These are phyloP conservation scores for Penicillium thymicola DNA, from an alignment of 2,329 filamentous ascomycete species.

Conservation along the genomic window DNA sequence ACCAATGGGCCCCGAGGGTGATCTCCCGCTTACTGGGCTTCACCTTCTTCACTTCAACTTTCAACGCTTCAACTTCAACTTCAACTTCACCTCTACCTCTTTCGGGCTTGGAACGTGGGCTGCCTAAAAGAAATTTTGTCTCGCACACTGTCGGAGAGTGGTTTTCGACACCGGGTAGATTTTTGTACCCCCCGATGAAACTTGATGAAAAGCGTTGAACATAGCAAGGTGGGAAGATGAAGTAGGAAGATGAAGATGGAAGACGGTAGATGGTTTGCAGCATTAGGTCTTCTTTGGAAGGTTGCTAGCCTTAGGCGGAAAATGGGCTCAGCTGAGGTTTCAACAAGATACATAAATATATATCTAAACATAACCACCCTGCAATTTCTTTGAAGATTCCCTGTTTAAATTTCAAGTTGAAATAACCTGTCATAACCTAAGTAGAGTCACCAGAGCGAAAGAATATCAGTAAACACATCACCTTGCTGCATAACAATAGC, in stretches of 20 bases:
- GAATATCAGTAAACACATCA: not conserved
- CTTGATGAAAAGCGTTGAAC: not conserved
- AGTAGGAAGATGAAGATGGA: not conserved
- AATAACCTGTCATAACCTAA: not conserved
- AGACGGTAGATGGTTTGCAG: not conserved
- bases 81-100: not conserved
- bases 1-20: not conserved
- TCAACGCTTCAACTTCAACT: not conserved
- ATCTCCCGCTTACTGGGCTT: constrained; percentile 8
- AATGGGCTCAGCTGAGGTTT: not conserved
- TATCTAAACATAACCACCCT: not conserved
- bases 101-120: not conserved
- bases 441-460: not conserved
- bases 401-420: not conserved
- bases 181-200: not conserved
- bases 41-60: constrained; percentile 1
- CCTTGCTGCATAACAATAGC: not conserved
- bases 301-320: not conserved
- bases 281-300: not conserved
- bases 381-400: not conserved
- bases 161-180: not conserved
- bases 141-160: not conserved
- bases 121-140: not conserved
- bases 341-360: not conserved
- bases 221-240: not conserved